Percentiles rank a stretch among this genome's conserved stretches.
These are phyloP conservation scores for Fraxinus sp. DNA, from an alignment of 305 asterid species.

Conservation along the genomic window DNA sequence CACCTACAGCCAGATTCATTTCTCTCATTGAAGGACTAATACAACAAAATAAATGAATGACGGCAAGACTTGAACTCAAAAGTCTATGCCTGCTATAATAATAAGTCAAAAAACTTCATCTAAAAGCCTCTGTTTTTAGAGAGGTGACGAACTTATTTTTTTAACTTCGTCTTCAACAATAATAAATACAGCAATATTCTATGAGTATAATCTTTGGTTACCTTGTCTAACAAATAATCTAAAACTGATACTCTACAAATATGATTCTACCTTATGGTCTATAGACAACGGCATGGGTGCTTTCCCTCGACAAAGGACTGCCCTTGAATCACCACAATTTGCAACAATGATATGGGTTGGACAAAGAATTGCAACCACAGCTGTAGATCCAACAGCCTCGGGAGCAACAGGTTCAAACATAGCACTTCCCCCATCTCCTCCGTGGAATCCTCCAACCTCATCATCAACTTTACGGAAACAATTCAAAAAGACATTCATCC, in stretches of 20 bases:
- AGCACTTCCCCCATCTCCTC: conserved; percentile 18
- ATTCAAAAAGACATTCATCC: conserved; percentile 53
- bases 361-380: conserved; percentile 71
- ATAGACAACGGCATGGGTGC: conserved; percentile 52
- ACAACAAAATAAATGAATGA: neutral
- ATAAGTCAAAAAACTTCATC: neutral
- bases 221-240: neutral
- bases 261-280: conserved; percentile 65
- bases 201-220: neutral
- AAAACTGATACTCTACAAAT: neutral
- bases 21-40: neutral
- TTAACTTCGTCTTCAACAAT: neutral
- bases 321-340: conserved; percentile 94
- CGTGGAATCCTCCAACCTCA: conserved; percentile 62
- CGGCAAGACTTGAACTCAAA: neutral
- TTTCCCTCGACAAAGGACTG: conserved; percentile 73
- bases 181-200: neutral
- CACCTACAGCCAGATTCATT: neutral
- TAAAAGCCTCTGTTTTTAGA: neutral
- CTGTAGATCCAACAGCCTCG: conserved; percentile 85
- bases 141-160: neutral
- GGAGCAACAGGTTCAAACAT: conserved; percentile 52
- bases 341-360: conserved; percentile 73
- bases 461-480: conserved; percentile 70
- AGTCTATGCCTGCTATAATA: neutral